Evolutionary conservation across 768 basidiomycete species (phyloP), one percentile per base, ranked within the genome.

Genomic region (Leucosporidium yakuticum): DNA sequence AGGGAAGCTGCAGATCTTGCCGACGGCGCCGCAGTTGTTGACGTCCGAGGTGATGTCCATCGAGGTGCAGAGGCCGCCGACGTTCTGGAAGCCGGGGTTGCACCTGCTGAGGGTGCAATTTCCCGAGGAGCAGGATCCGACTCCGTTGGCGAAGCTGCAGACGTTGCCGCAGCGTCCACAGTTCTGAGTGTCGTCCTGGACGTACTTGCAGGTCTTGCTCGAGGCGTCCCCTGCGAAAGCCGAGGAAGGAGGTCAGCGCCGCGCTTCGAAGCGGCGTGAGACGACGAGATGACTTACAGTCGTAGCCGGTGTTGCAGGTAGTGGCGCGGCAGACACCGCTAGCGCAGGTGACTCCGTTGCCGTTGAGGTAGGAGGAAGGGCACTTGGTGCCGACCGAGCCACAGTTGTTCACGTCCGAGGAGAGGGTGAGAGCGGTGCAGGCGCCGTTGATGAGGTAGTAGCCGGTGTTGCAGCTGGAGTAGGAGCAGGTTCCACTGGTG

Each of bases 371-470:
- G 7, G 63, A 62, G 21, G 55, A 21, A 5, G 69, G 65, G 65
- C 69, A 70, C 50, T 62, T 62, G 27, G 47, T 61, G 53, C 55
- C 55, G 49, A 67, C 34, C 14, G 36, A n/a, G 25, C 69, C 69
- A 60, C 65, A 66, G 65, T 66, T 66, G 58, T 44, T 53, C 36
- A 39, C 23, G 49, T 64, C 63, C 25, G 32, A 58, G 11, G 7
- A 48, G 15, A 64, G 56, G 63, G 50, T 64, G 19, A 64, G 32
- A 15, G 57, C n/a, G 20, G 56, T 58, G 59, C 64, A 65, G n/a
- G 25, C 36, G 19, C 64, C 64, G 58, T 31, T 44, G 36, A 60
- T 23, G 65, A 23, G 29, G n/a, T 36, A 50, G 56, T 39, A 67
- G 0, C 66, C 66, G 34, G 17, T 25, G 31, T 19, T n/a, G 61